Evolutionary conservation across 176 grass and related monocot genomes (phyloP).

Genomic region (Carex myosuroides): DNA sequence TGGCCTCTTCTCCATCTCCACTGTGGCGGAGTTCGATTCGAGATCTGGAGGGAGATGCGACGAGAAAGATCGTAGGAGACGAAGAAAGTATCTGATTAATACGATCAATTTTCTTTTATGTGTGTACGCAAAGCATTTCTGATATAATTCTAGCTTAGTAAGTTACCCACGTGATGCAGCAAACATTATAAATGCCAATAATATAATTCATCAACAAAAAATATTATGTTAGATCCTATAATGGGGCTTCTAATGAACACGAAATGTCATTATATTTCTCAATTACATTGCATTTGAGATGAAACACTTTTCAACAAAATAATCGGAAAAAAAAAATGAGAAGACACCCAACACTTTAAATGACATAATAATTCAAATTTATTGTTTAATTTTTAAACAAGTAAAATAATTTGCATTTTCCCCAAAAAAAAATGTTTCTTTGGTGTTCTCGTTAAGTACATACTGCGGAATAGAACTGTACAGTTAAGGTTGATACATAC

Average conservation of each 20-base stretch:
- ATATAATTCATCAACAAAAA: neutral
- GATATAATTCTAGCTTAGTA: neutral
- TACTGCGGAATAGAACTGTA: neutral
- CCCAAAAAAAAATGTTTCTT: neutral
- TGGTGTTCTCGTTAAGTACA: neutral
- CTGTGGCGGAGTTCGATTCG: too few relatives aligned
- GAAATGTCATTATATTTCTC: too few relatives aligned
- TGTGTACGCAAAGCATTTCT: neutral
- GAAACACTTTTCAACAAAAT: too few relatives aligned
- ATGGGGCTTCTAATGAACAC: neutral
- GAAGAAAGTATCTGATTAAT: neutral
- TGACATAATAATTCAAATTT: too few relatives aligned
- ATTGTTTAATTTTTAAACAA: too few relatives aligned
- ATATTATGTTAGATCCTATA: neutral
- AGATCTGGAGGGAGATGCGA: too few relatives aligned
- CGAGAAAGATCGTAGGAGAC: too few relatives aligned
- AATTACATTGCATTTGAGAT: too few relatives aligned
- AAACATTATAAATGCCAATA: neutral
- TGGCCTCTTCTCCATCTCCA: too few relatives aligned
- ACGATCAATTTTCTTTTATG: neutral
- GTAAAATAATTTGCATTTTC: neutral
- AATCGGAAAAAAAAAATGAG: too few relatives aligned
- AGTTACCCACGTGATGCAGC: neutral
- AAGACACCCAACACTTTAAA: too few relatives aligned
- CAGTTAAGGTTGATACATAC: neutral